A percentile compares a stretch with the other conserved stretches of the same genome.
phyloP scores from a whole-genome alignment of 2,329 filamentous ascomycete genomes.

The Myrmaecium sp. region DNA sequence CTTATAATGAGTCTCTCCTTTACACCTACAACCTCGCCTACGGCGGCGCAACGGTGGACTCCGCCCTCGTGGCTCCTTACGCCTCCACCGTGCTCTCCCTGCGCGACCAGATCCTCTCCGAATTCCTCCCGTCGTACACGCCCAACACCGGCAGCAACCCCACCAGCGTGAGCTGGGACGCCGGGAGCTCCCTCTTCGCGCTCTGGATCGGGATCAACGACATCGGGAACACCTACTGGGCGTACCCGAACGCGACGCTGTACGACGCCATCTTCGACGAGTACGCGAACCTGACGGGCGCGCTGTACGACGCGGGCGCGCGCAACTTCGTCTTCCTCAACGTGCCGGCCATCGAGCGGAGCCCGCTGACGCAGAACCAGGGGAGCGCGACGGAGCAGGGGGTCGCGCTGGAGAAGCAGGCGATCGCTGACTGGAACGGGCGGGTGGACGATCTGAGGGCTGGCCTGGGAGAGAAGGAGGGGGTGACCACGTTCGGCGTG shows the following conservation, averaged over 20 bases:
- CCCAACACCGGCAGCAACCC: slow-evolving; percentile 11
- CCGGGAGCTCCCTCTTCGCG: slow-evolving; percentile 6
- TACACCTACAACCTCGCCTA: slow-evolving; percentile 38
- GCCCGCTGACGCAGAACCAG: slow-evolving; percentile 30
- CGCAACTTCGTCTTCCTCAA: slow-evolving; percentile 33
- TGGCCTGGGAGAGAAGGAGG: slow-evolving; percentile 22
- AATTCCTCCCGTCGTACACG: slow-evolving; percentile 27
- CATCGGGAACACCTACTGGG: slow-evolving; percentile 32
- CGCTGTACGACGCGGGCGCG: slow-evolving; percentile 28
- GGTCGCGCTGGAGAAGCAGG: slow-evolving; percentile 20
- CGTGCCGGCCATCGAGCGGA: slow-evolving; percentile 33
- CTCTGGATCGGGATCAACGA: slow-evolving; percentile 40
- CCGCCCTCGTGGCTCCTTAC: slow-evolving; percentile 34
- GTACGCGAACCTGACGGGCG: slow-evolving; percentile 18
- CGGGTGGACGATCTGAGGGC: slow-evolving; percentile 25
- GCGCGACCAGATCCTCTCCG: slow-evolving; percentile 31
- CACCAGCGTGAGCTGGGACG: slow-evolving; percentile 9
- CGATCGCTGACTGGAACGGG: slow-evolving; percentile 36
- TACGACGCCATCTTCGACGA: slow-evolving; percentile 19
- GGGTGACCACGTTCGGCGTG: slow-evolving; percentile 35
- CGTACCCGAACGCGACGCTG: slow-evolving; percentile 15
- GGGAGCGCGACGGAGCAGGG: slow-evolving; percentile 15
- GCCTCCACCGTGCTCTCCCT: slow-evolving; percentile 31
- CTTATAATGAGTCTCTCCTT: slow-evolving; percentile 28
- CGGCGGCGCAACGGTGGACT: slow-evolving; percentile 37